phyloP scores from a whole-genome alignment of 2,329 filamentous ascomycete species.

The Colletotrichum simmondsii region DNA sequence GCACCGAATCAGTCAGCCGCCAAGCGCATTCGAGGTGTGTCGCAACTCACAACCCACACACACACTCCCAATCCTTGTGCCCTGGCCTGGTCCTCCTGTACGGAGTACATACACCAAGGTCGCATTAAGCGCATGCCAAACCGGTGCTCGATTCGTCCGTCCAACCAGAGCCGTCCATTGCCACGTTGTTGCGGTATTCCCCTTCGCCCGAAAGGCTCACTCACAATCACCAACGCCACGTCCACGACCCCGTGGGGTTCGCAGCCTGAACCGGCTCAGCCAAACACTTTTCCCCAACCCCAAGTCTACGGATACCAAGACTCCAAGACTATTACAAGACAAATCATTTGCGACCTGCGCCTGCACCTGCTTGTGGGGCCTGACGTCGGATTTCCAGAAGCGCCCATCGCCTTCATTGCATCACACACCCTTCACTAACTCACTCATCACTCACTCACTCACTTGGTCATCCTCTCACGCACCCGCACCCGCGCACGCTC shows the following conservation, averaged over 20 bases:
- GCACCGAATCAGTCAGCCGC: slow-evolving; percentile 18
- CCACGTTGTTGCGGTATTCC: slow-evolving; percentile 31
- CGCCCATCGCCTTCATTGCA: slow-evolving; percentile 28
- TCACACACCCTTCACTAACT: slow-evolving; percentile 18
- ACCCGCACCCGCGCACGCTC: neutral
- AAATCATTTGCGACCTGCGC: neutral
- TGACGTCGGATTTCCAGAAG: slow-evolving; percentile 29
- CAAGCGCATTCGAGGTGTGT: slow-evolving; percentile 21
- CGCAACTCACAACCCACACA: slow-evolving; percentile 9
- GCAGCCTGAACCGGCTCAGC: slow-evolving; percentile 15
- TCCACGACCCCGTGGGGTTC: slow-evolving; percentile 30
- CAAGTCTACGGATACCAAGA: neutral
- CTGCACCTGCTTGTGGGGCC: neutral
- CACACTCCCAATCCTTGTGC: neutral
- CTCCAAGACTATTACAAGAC: neutral
- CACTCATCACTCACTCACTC: neutral
- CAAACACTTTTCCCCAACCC: neutral
- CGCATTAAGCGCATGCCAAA: slow-evolving; percentile 36
- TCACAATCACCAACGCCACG: neutral
- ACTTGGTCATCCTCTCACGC: neutral
- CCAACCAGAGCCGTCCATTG: slow-evolving; percentile 34
- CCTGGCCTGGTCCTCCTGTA: neutral
- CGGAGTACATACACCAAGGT: neutral
- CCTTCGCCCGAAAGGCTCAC: slow-evolving; percentile 39
- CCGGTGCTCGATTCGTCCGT: slow-evolving; percentile 27